Evolutionary conservation across 1,284 basidiomycete genomes (phyloP), one percentile per base, ranked within the genome.

Genomic region (Boletellus deceptivus): DNA sequence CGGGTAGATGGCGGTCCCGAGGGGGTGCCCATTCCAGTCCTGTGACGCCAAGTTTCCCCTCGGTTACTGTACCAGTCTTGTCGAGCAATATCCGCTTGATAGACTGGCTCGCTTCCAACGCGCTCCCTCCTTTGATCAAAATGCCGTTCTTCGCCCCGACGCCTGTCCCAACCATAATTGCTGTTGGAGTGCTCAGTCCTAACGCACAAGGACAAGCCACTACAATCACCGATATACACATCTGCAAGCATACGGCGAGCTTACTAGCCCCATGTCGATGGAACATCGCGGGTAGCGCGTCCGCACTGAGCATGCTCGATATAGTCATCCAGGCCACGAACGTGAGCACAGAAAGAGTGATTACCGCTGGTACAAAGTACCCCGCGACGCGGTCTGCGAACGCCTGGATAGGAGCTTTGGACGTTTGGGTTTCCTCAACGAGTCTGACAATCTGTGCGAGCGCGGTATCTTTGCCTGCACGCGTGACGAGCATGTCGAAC

Each of bases 81-180:
- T 99, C 97, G 49, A 99, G 73, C 0, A 98, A 81, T 58, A 99
- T 85, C 33, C 83, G 79, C 63, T 83, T 83, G 61, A 99, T 86
- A 46, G 78, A 78, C 60, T 83, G 85, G 65, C 92, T 94, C 3
- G 93, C 93, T 67, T 99, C 97, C 38, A 99, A 76, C 2, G 97
- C 94, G 18, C 89, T 79, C 3, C 95, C 97, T 40, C 97, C 95
- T 68, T 99, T 99, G 82, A 99, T 98, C 43, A 99, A 74, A 56
- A 99, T 99, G 0, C 97, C 97, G 64, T 98, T 94, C 75, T 91
- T 82, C 11, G 97, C 97, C 2, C 97, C 97, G 48, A 99, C 87
- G 0, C 97, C 97, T 0, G 97, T 99, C 27, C 97, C 97, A 36
- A 99, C 97, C 97, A 99, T 99, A 70, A 99, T 95, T 1, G 97